These are phyloP conservation scores for Rhynchosporium secalis DNA, from an alignment of 2,329 filamentous ascomycete genomes.

Conservation along the genomic window DNA sequence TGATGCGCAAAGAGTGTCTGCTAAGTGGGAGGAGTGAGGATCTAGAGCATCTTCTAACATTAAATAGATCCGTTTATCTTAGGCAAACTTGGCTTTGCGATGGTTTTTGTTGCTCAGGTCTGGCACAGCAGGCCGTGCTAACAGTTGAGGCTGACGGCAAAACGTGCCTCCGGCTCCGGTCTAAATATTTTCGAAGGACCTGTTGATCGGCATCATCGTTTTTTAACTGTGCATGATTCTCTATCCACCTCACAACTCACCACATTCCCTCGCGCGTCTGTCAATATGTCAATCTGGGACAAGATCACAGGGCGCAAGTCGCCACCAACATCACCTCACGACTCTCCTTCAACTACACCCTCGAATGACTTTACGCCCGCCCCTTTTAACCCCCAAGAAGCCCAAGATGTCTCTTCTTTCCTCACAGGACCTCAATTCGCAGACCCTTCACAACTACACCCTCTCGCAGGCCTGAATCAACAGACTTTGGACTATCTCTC, in stretches of 20 bases:
- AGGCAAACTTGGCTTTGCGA: background rate
- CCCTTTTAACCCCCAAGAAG: conserved; percentile 69
- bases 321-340: conserved; percentile 33
- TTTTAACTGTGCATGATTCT: background rate
- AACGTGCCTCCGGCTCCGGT: conserved; percentile 5
- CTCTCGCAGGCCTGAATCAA: conserved; percentile 88
- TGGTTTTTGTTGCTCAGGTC: background rate
- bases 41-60: too few relatives aligned
- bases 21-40: too few relatives aligned
- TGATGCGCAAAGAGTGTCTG: too few relatives aligned
- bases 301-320: conserved; percentile 42
- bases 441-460: conserved; percentile 87
- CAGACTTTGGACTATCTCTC: conserved; percentile 93
- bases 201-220: background rate
- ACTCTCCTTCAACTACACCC: conserved; percentile 28
- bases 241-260: background rate
- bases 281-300: conserved; percentile 44
- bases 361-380: conserved; percentile 51
- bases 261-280: conserved; percentile 9
- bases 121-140: background rate
- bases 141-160: conserved; percentile 12
- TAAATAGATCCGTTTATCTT: too few relatives aligned
- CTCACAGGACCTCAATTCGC: conserved; percentile 73
- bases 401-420: conserved; percentile 84
- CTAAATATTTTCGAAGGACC: conserved; percentile 11